phyloP scores from a whole-genome alignment of 2,329 filamentous ascomycete genomes.

The Diatrype stigma region DNA sequence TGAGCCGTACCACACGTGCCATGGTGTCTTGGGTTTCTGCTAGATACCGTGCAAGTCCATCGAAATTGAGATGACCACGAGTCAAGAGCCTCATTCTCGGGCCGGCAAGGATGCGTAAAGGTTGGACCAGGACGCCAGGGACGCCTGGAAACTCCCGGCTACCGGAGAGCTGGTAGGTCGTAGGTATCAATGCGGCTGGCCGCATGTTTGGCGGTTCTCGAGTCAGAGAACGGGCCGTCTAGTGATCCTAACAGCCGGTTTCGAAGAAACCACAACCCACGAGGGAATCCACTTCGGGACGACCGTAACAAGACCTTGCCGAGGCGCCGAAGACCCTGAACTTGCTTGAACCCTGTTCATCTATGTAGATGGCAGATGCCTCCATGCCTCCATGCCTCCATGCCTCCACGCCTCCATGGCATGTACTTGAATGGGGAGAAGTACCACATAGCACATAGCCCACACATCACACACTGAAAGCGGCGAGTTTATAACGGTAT shows the following conservation, averaged over 20 bases:
- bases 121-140: neutral
- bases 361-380: too few species aligned
- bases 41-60: too few species aligned
- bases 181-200: neutral
- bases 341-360: neutral
- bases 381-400: too few species aligned
- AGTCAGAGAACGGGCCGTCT: neutral
- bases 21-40: too few species aligned
- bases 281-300: neutral
- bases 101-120: too few species aligned
- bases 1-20: neutral
- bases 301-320: neutral
- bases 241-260: neutral
- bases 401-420: too few species aligned
- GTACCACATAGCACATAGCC: too few species aligned
- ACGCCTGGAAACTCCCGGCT: neutral
- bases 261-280: neutral
- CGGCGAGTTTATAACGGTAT: too few species aligned
- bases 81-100: too few species aligned
- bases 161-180: neutral
- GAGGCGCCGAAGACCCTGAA: neutral
- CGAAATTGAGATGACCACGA: too few species aligned
- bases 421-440: too few species aligned
- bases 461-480: too few species aligned
- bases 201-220: neutral